Conservation (phyloP, 1,284 basidiomycete genomes). For the Meira miltonrushii region DNA sequence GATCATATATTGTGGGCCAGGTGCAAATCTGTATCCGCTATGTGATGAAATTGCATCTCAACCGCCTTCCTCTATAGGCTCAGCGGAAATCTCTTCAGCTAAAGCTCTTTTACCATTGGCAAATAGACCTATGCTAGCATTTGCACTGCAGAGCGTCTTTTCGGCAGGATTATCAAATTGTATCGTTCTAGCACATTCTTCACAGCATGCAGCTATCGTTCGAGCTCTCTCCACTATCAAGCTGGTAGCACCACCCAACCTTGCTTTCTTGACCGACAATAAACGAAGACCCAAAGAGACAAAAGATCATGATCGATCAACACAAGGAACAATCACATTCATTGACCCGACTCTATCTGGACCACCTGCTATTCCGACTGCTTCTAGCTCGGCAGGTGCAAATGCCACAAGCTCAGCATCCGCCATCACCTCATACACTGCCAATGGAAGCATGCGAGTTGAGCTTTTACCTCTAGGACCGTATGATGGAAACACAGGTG, state of each 20-base stretch:
- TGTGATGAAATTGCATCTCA: constrained; percentile 19
- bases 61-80: constrained; percentile 17
- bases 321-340: not conserved
- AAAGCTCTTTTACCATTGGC: constrained; percentile 50
- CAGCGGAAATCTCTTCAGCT: constrained; percentile 2
- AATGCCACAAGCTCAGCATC: too few species aligned
- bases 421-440: too few species aligned
- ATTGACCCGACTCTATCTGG: not conserved
- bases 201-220: constrained; percentile 36
- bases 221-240: constrained; percentile 38
- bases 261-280: constrained; percentile 13
- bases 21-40: constrained; percentile 45
- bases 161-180: constrained; percentile 39
- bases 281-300: constrained; percentile 5
- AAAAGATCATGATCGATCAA: constrained; percentile 7
- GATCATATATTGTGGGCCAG: constrained; percentile 47
- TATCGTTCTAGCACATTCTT: constrained; percentile 43
- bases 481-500: constrained; percentile 17
- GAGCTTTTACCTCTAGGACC: constrained; percentile 45
- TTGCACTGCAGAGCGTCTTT: constrained; percentile 44
- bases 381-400: too few species aligned
- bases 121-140: constrained; percentile 49
- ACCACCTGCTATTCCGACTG: not conserved
- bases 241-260: constrained; percentile 30
- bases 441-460: constrained; percentile 14